These are phyloP conservation scores for Pichia cactophila DNA, from an alignment of 1,139 yeast genomes.

Conservation along the genomic window DNA sequence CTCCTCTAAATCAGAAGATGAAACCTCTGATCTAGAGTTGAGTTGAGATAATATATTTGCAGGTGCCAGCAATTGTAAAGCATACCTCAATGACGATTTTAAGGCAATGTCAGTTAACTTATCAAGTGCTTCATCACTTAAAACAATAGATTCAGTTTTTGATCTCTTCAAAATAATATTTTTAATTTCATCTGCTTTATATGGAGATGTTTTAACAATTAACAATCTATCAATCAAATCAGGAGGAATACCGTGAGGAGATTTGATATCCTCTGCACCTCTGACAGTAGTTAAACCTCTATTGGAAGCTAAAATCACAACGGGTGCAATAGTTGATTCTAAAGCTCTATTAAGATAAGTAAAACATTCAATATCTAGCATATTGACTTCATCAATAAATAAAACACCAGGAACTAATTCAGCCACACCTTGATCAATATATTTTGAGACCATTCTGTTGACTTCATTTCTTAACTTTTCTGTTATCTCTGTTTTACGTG, in stretches of 20 bases:
- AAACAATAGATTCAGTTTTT: constrained; percentile 58
- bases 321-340: constrained; percentile 87
- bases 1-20: constrained; percentile 71
- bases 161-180: constrained; percentile 80
- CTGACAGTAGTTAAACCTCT: constrained; percentile 87
- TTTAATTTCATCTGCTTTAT: constrained; percentile 73
- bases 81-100: constrained; percentile 78
- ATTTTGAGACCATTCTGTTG: constrained; percentile 90
- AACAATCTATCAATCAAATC: constrained; percentile 86
- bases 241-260: constrained; percentile 97
- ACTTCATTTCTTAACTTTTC: constrained; percentile 91
- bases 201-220: constrained; percentile 87
- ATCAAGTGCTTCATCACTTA: constrained; percentile 62
- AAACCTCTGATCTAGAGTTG: constrained; percentile 64
- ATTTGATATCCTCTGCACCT: constrained; percentile 81
- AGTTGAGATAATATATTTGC: constrained; percentile 76
- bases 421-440: constrained; percentile 97
- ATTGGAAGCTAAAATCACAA: constrained; percentile 91
- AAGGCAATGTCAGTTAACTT: constrained; percentile 65
- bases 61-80: constrained; percentile 85
- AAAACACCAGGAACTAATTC: constrained; percentile 96
- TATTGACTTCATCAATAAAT: constrained; percentile 95
- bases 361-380: constrained; percentile 94
- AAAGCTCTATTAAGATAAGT: constrained; percentile 90
- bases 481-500: constrained; percentile 96